Base-by-base conservation (phyloP, 495 filamentous ascomycete species). In the Daldinia decipiens region DNA sequence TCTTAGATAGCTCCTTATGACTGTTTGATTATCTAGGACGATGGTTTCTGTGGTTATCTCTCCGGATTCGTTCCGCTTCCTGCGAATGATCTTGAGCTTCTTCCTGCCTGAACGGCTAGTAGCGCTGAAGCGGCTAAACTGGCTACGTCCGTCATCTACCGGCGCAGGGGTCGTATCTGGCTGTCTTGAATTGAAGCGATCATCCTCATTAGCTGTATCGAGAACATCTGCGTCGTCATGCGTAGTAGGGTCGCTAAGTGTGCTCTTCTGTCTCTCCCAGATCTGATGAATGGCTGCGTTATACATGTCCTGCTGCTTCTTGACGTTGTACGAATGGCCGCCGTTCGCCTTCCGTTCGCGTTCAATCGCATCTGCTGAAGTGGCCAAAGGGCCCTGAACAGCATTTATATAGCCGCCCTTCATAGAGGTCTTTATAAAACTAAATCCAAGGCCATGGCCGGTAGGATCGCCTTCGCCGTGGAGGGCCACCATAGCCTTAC, bases 391-490 rank as follows among this genome's bases (percentile, higher is more conserved):
- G 71, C 93, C 95, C 73, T 97, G 93, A 9, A 95, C 92, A 63
- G 93, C 85, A 32, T 93, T 91, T 72, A 96, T 92, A 81, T 95
- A 99, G 2, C 95, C 95, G 52, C 95, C 95, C 78, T 99, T 99
- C 95, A 99, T 99, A 12, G 92, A 96, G 0, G 93, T 97, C 73
- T 94, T 92, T 71, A 99, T 91, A 77, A 98, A 97, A 77, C 91
- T 97, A 82, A 98, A 95, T 2, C 92, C 95, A 62, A 97, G 89
- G 2, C 95, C 95, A 70, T 93, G 91, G 11, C 94, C 93, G 7
- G 94, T 95, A n/a, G 95, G 95, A 76, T 99, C 95, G 32, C 96
- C 95, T 68, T 94, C 90, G 17, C 95, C 95, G 72, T 98, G 92
- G 9, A 99, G 88, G 64, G 92, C 88, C 51, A 99, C 86, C 95